These are phyloP conservation scores for Pelargonium citronellum DNA, from an alignment of 441 rosid genomes.

Conservation along the genomic window DNA sequence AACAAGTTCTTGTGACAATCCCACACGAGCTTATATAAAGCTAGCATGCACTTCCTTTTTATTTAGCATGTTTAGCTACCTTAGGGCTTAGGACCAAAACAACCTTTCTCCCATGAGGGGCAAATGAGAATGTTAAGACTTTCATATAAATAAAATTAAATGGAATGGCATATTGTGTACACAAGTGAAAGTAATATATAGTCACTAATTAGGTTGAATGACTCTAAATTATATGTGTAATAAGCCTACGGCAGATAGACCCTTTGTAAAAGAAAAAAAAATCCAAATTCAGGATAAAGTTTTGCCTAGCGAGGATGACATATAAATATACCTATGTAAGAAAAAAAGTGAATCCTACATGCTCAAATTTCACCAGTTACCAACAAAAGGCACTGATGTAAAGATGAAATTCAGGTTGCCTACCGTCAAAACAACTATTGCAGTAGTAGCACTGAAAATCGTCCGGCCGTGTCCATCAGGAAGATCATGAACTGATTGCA, in stretches of 20 bases:
- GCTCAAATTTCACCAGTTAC: neutral
- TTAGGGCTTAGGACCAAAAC: neutral
- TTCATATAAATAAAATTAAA: neutral
- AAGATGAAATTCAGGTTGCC: slow-evolving; percentile 13
- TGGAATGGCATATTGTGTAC: neutral
- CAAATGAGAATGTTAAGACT: neutral
- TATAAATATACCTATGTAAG: neutral
- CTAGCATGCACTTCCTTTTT: neutral
- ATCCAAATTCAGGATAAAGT: neutral
- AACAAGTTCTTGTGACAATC: neutral
- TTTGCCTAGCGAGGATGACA: neutral
- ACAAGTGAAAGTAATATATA: neutral
- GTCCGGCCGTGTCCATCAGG: slow-evolving; percentile 99
- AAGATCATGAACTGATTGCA: slow-evolving; percentile 95
- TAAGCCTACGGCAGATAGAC: neutral
- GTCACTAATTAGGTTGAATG: neutral
- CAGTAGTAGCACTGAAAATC: slow-evolving; percentile 94
- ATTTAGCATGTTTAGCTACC: neutral
- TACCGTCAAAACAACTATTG: slow-evolving; percentile 94
- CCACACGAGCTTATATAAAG: neutral
- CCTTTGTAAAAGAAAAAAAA: neutral
- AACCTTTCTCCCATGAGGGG: too few relatives aligned
- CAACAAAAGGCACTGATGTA: neutral
- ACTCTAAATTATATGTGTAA: neutral
- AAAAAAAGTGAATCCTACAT: slow-evolving; percentile 1